These are phyloP conservation scores for Ophiosphaerella korrae DNA, from an alignment of 2,329 filamentous ascomycete genomes.

Conservation along the genomic window DNA sequence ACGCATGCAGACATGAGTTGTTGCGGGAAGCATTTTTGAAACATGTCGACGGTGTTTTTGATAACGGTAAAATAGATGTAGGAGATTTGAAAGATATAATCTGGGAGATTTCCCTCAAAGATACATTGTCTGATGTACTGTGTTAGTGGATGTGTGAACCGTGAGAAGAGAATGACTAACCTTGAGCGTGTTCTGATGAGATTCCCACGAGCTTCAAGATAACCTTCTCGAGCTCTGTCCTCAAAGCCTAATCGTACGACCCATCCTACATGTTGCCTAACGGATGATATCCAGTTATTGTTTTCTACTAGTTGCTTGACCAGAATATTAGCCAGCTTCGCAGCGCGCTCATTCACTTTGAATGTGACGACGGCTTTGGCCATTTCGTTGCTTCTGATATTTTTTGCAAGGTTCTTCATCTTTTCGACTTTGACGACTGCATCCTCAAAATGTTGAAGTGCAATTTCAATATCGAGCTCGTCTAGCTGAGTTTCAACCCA, in stretches of 20 bases:
- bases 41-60: conserved; percentile 88
- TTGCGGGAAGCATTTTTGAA: conserved; percentile 77
- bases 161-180: conserved; percentile 52
- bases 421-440: conserved; percentile 85
- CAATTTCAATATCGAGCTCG: conserved; percentile 93
- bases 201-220: conserved; percentile 77
- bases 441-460: conserved; percentile 83
- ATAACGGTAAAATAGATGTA: conserved; percentile 96
- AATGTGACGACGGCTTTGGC: conserved; percentile 58
- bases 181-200: conserved; percentile 82
- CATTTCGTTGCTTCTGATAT: conserved; percentile 65
- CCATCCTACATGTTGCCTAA: conserved; percentile 82
- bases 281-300: conserved; percentile 76
- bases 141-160: conserved; percentile 21
- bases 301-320: conserved; percentile 67
- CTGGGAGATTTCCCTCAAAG: conserved; percentile 89
- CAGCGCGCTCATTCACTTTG: conserved; percentile 84
- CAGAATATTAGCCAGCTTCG: conserved; percentile 64
- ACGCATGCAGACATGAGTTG: conserved; percentile 92
- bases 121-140: conserved; percentile 75
- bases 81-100: conserved; percentile 93
- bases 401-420: conserved; percentile 72
- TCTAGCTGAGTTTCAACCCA: conserved; percentile 97
- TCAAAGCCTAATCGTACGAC: conserved; percentile 86
- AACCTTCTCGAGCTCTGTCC: conserved; percentile 84